A percentile compares a stretch with the other conserved stretches of the same genome.
Conservation (phyloP, 192 early-diverging fungal genomes). For the Rhizophagus clarus region DNA sequence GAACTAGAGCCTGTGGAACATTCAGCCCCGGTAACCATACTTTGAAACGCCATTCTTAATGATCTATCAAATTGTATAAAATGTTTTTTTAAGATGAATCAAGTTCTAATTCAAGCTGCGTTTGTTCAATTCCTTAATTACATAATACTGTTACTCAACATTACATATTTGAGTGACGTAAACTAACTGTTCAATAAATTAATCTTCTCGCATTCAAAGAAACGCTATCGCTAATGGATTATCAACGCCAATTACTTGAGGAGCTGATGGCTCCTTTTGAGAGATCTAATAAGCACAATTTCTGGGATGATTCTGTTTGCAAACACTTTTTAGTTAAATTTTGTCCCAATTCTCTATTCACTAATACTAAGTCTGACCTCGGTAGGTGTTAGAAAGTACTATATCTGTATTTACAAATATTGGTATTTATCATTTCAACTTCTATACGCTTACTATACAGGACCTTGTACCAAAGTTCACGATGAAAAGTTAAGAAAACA, state of each 20-base stretch:
- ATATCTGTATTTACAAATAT: neutral
- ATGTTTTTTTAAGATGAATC: too few relatives aligned
- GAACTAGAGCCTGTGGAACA: conserved; percentile 74
- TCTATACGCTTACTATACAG: conserved; percentile 23
- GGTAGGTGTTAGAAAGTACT: conserved; percentile 43
- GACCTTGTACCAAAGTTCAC: conserved; percentile 74
- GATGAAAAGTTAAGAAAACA: conserved; percentile 75
- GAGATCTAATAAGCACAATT: conserved; percentile 18
- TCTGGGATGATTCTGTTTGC: conserved; percentile 54
- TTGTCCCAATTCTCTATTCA: conserved; percentile 81
- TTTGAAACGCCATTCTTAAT: conserved; percentile 37
- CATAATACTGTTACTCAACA: too few relatives aligned
- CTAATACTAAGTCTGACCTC: conserved; percentile 86
- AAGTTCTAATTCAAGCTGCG: too few relatives aligned
- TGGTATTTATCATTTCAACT: neutral
- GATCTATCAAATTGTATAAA: neutral
- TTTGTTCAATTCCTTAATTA: too few relatives aligned
- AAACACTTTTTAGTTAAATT: conserved; percentile 82
- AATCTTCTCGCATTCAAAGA: neutral
- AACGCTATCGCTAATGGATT: conserved; percentile 3
- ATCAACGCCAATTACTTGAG: conserved; percentile 30
- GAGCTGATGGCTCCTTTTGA: conserved; percentile 27
- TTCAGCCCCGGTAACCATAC: conserved; percentile 62
- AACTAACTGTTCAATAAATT: too few relatives aligned
- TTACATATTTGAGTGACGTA: too few relatives aligned